phyloP scores from a whole-genome alignment of 176 grass and related monocot genomes.

The Typha latifolia region DNA sequence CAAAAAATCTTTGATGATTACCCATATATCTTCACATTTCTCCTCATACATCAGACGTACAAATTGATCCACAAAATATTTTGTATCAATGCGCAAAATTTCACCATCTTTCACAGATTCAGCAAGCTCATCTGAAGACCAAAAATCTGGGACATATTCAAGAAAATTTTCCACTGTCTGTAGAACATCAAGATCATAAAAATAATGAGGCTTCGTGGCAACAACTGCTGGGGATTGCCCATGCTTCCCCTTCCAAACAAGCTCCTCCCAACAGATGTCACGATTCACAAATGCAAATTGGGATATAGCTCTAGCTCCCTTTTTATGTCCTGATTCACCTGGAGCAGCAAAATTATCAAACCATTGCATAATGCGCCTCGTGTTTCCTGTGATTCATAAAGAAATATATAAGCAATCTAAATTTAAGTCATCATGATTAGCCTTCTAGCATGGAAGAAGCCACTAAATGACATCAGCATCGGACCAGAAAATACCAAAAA shows the following conservation, averaged over 20 bases:
- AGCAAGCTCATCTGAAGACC: conserved; percentile 77
- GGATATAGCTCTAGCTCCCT: conserved; percentile 69
- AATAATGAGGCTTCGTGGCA: conserved; percentile 91
- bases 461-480: too few relatives aligned
- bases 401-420: neutral
- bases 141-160: conserved; percentile 73
- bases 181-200: conserved; percentile 74
- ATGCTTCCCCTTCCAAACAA: conserved; percentile 88
- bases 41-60: conserved; percentile 65
- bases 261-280: conserved; percentile 85
- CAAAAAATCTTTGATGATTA: conserved; percentile 56
- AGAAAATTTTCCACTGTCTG: conserved; percentile 81
- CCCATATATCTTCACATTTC: conserved; percentile 57
- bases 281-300: conserved; percentile 82
- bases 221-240: conserved; percentile 90
- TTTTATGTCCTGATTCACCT: conserved; percentile 65
- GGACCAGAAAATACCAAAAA: too few relatives aligned
- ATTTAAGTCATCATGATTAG: neutral
- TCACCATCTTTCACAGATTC: conserved; percentile 80
- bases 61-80: conserved; percentile 71
- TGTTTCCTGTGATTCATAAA: conserved; percentile 43
- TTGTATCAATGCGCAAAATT: conserved; percentile 63
- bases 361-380: conserved; percentile 55
- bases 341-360: conserved; percentile 69
- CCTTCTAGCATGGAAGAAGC: conserved; percentile 2